Percentiles rank a stretch among this genome's conserved stretches.
Conservation (phyloP, 2,329 filamentous ascomycete species). For the Penicillium verrucosum region DNA sequence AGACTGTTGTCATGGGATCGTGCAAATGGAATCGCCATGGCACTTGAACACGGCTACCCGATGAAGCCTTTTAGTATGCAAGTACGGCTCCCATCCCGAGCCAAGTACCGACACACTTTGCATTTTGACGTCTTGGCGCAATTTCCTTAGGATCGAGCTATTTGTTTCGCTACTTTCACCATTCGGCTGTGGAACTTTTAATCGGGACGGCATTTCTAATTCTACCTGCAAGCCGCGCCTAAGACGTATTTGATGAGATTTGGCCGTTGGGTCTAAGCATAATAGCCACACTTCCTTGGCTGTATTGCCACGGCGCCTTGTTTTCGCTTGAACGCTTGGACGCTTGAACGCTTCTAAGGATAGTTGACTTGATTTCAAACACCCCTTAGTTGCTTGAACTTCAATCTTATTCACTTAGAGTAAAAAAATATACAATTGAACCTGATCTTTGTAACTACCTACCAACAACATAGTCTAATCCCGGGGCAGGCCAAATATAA, state of each 20-base stretch:
- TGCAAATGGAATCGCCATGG: conserved; percentile 3
- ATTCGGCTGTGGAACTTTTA: too few relatives aligned
- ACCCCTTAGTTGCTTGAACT: not conserved
- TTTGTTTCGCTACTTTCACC: not conserved
- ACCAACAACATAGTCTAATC: not conserved
- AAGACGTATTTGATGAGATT: not conserved
- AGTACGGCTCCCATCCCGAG: not conserved
- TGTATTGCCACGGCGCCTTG: not conserved
- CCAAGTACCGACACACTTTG: conserved; percentile 17
- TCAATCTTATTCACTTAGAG: not conserved
- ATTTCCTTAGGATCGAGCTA: not conserved
- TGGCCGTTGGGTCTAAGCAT: not conserved
- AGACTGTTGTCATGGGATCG: not conserved
- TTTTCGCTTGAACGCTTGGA: not conserved
- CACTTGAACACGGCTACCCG: conserved; percentile 23
- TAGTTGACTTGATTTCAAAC: not conserved
- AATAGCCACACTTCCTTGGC: not conserved
- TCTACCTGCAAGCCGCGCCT: not conserved
- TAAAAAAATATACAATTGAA: too few relatives aligned
- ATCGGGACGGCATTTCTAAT: not conserved
- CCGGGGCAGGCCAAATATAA: not conserved
- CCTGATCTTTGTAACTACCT: not conserved
- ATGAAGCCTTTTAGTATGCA: not conserved
- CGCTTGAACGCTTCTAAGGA: not conserved
- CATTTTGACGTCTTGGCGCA: conserved; percentile 1